A percentile compares a stretch with the other conserved stretches of the same genome.
These are phyloP conservation scores for Vaccinium vitisidaea DNA, from an alignment of 148 eudicot species.

Conservation along the genomic window DNA sequence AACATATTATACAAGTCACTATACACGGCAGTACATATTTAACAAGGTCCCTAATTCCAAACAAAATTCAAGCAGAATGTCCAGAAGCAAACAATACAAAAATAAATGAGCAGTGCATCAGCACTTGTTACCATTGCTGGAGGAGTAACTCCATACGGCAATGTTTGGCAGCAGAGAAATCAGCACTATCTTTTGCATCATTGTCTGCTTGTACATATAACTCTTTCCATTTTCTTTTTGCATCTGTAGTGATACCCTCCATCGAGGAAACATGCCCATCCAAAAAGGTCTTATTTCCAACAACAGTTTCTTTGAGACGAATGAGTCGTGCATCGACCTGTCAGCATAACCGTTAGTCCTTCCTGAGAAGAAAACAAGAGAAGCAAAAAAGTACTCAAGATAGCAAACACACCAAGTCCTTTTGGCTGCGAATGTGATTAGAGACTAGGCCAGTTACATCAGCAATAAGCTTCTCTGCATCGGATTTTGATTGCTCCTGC, in stretches of 20 bases:
- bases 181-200: constrained; percentile 60
- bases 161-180: constrained; percentile 93
- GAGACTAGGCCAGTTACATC: constrained; percentile 74
- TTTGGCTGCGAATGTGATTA: constrained; percentile 65
- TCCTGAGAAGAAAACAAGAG: neutral
- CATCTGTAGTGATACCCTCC: constrained; percentile 70
- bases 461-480: constrained; percentile 84
- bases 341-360: constrained; percentile 7
- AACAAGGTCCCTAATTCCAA: neutral
- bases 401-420: constrained; percentile 62
- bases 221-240: constrained; percentile 92
- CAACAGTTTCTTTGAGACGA: constrained; percentile 54
- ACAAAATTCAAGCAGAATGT: neutral
- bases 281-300: constrained; percentile 61
- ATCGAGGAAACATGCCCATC: constrained; percentile 72
- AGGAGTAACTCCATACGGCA: constrained; percentile 87
- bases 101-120: neutral
- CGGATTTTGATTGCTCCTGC: constrained; percentile 78
- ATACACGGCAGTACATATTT: neutral
- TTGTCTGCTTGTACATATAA: constrained; percentile 63
- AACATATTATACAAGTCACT: neutral
- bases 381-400: neutral
- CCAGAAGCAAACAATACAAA: neutral
- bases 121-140: constrained; percentile 61
- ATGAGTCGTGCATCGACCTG: constrained; percentile 77